Percentiles rank a stretch among this genome's conserved stretches.
Conservation (phyloP, 1,139 yeast genomes). For the Kurtzmaniella quercitrusa region DNA sequence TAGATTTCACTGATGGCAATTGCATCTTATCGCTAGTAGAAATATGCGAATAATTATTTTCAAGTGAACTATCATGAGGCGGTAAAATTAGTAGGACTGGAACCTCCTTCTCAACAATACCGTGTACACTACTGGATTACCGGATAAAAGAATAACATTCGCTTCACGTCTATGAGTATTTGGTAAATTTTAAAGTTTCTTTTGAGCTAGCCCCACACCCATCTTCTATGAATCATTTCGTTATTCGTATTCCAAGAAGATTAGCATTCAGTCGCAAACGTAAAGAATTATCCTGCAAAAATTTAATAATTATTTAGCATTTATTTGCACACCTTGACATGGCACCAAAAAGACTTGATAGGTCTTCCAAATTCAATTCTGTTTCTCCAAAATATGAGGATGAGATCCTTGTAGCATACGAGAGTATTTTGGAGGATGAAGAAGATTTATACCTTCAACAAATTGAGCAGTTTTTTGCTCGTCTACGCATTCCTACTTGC, state of each 20-base stretch:
- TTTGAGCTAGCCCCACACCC: too few species aligned
- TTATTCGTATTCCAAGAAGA: too few species aligned
- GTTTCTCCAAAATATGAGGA: constrained; percentile 24
- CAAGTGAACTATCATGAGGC: too few species aligned
- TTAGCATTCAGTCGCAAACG: too few species aligned
- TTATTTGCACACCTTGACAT: neutral
- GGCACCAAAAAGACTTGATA: constrained; percentile 3
- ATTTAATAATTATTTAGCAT: neutral
- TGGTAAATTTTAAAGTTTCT: too few species aligned
- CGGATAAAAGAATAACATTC: too few species aligned
- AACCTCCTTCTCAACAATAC: too few species aligned
- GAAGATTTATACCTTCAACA: constrained; percentile 30
- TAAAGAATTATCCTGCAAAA: too few species aligned
- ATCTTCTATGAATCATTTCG: too few species aligned
- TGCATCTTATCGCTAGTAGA: neutral
- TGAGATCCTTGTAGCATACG: constrained; percentile 31
- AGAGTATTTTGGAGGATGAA: constrained; percentile 18
- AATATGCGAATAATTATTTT: neutral
- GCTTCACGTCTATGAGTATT: too few species aligned
- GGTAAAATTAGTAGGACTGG: too few species aligned
- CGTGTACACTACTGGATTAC: too few species aligned
- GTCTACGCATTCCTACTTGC: constrained; percentile 27
- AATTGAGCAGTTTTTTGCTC: constrained; percentile 22
- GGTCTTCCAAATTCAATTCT: constrained; percentile 12
- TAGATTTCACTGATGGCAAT: constrained; percentile 21